These are phyloP conservation scores for Scedosporium minutisporum DNA, from an alignment of 2,329 filamentous ascomycete species.

Conservation along the genomic window DNA sequence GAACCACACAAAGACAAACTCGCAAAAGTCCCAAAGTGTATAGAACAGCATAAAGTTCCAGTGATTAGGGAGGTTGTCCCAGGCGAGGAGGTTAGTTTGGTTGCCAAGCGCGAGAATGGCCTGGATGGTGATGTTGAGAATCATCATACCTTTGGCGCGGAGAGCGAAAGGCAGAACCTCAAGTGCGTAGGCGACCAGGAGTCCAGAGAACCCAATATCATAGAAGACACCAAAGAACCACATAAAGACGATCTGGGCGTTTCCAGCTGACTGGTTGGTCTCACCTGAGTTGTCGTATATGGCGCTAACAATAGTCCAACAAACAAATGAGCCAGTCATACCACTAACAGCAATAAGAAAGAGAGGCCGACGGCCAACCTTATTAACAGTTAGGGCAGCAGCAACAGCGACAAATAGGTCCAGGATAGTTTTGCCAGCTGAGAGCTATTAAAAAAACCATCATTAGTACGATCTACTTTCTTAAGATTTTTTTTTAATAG, in stretches of 20 bases:
- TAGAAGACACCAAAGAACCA: slow-evolving; percentile 52
- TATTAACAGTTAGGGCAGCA: slow-evolving; percentile 40
- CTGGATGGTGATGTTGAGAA: slow-evolving; percentile 57
- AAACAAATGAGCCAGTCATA: slow-evolving; percentile 36
- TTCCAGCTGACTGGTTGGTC: slow-evolving; percentile 35
- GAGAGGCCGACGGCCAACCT: slow-evolving; percentile 41
- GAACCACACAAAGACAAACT: slow-evolving; percentile 54
- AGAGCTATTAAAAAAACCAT: slow-evolving; percentile 16
- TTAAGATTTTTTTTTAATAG: too few relatives aligned
- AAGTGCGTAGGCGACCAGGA: slow-evolving; percentile 47
- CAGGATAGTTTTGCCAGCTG: slow-evolving; percentile 49
- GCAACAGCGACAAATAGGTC: slow-evolving; percentile 47
- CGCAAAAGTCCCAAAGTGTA: slow-evolving; percentile 50
- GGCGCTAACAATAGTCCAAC: slow-evolving; percentile 43
- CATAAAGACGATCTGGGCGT: slow-evolving; percentile 46
- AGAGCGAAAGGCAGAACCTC: slow-evolving; percentile 50
- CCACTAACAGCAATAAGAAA: slow-evolving; percentile 40
- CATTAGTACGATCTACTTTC: too few relatives aligned
- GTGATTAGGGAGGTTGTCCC: slow-evolving; percentile 47
- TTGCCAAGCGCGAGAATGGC: slow-evolving; percentile 50
- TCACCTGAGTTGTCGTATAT: slow-evolving; percentile 37
- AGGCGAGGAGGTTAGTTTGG: slow-evolving; percentile 55
- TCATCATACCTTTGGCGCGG: slow-evolving; percentile 50
- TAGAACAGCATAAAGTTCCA: slow-evolving; percentile 61
- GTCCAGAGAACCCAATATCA: slow-evolving; percentile 49